These are phyloP conservation scores for Pterula multifida DNA, from an alignment of 1,284 basidiomycete species.

Conservation along the genomic window DNA sequence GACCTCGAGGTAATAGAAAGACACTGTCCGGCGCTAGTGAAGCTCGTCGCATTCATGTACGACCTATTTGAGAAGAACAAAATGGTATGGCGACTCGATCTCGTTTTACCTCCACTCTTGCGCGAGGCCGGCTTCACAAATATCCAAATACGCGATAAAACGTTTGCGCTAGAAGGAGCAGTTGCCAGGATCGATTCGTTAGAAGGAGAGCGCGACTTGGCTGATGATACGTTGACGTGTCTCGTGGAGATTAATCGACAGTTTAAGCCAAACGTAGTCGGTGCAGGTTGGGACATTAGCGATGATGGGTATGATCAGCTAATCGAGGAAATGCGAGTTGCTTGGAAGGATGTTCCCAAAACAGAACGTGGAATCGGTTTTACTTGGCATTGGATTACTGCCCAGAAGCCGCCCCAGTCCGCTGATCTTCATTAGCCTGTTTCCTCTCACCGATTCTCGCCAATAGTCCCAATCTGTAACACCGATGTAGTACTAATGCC, in stretches of 20 bases:
- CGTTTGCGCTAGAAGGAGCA: not conserved
- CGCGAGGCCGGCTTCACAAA: not conserved
- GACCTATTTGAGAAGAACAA: not conserved
- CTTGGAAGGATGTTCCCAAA: not conserved
- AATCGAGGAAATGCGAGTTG: not conserved
- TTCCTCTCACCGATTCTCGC: no score
- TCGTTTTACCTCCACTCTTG: not conserved
- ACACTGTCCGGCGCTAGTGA: not conserved
- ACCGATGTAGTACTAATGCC: no score
- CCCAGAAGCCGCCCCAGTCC: not conserved
- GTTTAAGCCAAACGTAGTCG: not conserved
- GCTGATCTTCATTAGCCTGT: conserved; percentile 14
- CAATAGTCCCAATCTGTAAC: no score
- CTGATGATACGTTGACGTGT: not conserved
- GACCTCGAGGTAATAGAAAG: not conserved
- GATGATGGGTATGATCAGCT: not conserved
- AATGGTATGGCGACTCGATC: not conserved
- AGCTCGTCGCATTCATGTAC: not conserved
- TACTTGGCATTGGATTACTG: not conserved
- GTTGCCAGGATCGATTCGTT: not conserved
- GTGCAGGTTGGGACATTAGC: not conserved
- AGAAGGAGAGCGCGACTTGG: not conserved
- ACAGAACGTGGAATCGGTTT: not conserved
- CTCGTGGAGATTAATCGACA: not conserved
- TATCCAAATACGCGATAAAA: not conserved